A percentile compares a stretch with the other conserved stretches of the same genome.
These are phyloP conservation scores for Pyropia yezoensis DNA, from an alignment of 23 red algal genomes.

Conservation along the genomic window DNA sequence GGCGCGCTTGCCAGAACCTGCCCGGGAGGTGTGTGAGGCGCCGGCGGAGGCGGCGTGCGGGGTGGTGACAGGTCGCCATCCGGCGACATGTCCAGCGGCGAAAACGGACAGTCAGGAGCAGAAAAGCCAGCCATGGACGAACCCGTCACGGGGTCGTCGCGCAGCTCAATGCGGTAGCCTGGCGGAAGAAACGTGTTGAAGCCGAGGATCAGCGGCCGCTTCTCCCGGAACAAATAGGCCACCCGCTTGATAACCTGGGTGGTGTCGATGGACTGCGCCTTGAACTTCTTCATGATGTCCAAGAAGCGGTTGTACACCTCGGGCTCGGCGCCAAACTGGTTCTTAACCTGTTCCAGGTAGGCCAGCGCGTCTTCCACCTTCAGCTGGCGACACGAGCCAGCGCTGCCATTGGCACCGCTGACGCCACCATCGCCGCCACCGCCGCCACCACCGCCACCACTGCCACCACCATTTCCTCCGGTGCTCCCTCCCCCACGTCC, in stretches of 20 bases:
- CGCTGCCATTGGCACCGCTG: no score
- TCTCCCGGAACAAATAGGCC: constrained; percentile 64
- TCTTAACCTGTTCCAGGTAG: constrained; percentile 94
- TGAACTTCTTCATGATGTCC: constrained; percentile 99
- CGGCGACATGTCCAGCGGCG: constrained; percentile 7
- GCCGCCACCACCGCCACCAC: no score
- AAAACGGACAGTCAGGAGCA: constrained; percentile 25
- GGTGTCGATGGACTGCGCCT: constrained; percentile 89
- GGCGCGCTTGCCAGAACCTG: background rate
- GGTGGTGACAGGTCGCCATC: constrained; percentile 2
- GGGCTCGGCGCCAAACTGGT: constrained; percentile 59
- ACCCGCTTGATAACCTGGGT: constrained; percentile 76
- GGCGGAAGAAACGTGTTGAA: constrained; percentile 97
- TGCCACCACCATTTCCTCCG: no score
- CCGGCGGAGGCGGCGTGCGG: background rate
- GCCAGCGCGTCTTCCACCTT: constrained; percentile 96
- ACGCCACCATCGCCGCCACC: no score
- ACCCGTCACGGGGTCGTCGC: constrained; percentile 44
- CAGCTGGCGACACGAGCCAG: constrained; percentile 34
- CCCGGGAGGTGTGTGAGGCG: background rate
- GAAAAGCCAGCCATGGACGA: constrained; percentile 34
- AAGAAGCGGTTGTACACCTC: constrained; percentile 88
- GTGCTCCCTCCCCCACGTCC: no score
- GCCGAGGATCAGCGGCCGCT: constrained; percentile 78
- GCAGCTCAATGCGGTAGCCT: constrained; percentile 86